phyloP scores from a whole-genome alignment of 106 monocot species.

The Platanthera zijinensis region DNA sequence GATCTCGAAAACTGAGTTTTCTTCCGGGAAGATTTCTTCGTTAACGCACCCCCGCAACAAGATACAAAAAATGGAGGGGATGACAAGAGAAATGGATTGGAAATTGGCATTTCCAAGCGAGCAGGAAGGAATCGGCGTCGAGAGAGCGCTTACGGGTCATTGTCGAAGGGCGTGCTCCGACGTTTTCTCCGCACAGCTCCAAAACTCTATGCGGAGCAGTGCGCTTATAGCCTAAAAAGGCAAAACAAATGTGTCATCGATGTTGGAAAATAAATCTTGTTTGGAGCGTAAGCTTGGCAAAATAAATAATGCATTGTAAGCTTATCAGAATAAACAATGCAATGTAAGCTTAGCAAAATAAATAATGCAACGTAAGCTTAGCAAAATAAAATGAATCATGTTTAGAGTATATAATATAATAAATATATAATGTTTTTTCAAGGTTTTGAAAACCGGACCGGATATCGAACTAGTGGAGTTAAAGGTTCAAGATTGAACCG shows the following conservation, averaged over 20 bases:
- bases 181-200: neutral
- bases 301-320: no score
- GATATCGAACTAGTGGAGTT: no score
- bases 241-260: neutral
- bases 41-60: neutral
- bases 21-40: neutral
- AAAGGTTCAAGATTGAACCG: no score
- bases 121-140: neutral
- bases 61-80: neutral
- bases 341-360: no score
- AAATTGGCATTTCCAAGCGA: neutral
- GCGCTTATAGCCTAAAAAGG: neutral
- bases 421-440: no score
- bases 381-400: no score
- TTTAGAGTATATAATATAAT: no score
- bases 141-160: neutral
- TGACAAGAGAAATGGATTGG: neutral
- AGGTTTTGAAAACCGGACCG: no score
- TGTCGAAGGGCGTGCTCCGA: constrained; percentile 2
- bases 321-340: no score
- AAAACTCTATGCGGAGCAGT: neutral
- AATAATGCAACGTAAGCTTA: no score
- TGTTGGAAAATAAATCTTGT: no score
- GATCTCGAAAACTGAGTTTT: neutral
- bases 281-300: no score